phyloP scores from a whole-genome alignment of 164 flowering plant species.

The Piper longum region DNA sequence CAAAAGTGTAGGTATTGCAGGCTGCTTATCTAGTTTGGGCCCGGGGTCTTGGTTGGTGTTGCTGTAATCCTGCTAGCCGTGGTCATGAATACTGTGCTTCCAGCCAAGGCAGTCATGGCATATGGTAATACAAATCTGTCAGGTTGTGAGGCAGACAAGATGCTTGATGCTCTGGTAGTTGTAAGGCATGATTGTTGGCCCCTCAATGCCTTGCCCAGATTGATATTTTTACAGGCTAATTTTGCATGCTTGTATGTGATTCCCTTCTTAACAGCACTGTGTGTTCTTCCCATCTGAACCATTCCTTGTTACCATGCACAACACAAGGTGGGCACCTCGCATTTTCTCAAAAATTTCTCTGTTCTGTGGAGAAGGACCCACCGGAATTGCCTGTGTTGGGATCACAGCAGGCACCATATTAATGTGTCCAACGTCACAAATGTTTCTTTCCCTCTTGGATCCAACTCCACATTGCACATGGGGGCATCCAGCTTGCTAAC shows the following conservation, averaged over 20 bases:
- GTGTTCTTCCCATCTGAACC: too few species aligned
- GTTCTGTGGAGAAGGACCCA: background rate
- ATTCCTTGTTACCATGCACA: too few species aligned
- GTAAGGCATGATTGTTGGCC: too few species aligned
- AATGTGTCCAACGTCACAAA: background rate
- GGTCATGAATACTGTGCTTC: background rate
- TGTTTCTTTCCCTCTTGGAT: background rate
- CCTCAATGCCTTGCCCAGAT: too few species aligned
- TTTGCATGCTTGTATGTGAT: too few species aligned
- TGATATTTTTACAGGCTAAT: too few species aligned
- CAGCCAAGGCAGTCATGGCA: background rate
- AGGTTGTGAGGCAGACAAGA: background rate
- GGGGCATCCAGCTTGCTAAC: background rate
- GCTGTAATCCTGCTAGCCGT: background rate
- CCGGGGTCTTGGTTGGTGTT: background rate
- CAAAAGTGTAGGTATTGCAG: background rate
- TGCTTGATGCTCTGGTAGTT: too few species aligned
- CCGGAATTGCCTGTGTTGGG: background rate
- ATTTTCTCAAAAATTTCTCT: too few species aligned
- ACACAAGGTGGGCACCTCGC: too few species aligned
- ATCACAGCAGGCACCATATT: background rate
- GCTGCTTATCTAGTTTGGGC: background rate
- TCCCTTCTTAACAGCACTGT: too few species aligned
- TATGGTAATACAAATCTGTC: background rate
- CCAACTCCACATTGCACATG: background rate